phyloP scores from a whole-genome alignment of 495 filamentous ascomycete species.

The Neurospora cerealis region DNA sequence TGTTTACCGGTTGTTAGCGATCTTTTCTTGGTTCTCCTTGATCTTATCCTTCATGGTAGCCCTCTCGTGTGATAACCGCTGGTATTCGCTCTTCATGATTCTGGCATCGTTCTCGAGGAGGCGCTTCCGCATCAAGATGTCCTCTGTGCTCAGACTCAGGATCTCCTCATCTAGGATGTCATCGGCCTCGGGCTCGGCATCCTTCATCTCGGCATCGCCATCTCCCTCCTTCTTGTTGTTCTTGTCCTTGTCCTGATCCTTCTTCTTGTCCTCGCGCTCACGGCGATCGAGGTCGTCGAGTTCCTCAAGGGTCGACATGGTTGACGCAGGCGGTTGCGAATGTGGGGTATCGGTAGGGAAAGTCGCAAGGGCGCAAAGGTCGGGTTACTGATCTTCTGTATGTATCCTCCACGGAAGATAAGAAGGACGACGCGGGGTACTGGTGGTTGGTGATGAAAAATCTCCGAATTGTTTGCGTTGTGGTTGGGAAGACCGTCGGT shows the following conservation, averaged over 20 bases:
- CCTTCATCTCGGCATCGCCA: slow-evolving; percentile 86
- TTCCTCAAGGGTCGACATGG: slow-evolving; percentile 34
- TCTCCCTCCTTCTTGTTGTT: slow-evolving; percentile 54
- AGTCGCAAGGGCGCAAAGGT: background rate
- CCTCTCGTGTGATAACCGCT: slow-evolving; percentile 91
- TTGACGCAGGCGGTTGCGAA: background rate
- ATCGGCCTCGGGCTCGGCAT: slow-evolving; percentile 52
- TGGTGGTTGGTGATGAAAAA: background rate
- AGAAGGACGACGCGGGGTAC: background rate
- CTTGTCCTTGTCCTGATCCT: slow-evolving; percentile 66
- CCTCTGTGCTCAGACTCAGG: slow-evolving; percentile 77
- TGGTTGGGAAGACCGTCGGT: slow-evolving; percentile 3
- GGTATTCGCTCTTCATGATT: slow-evolving; percentile 97
- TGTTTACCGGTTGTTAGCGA: slow-evolving; percentile 90
- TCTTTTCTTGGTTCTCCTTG: slow-evolving; percentile 97
- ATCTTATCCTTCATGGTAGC: slow-evolving; percentile 93
- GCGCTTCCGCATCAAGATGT: slow-evolving; percentile 78
- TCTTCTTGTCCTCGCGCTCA: slow-evolving; percentile 58
- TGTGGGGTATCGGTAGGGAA: background rate
- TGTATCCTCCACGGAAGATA: background rate
- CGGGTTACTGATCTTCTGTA: background rate
- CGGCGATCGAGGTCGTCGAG: slow-evolving; percentile 43
- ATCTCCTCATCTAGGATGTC: slow-evolving; percentile 87
- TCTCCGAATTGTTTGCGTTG: background rate
- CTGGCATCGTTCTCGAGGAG: slow-evolving; percentile 93